Base-by-base conservation (phyloP, 1,284 basidiomycete genomes). In the Psilocybe mexicana region DNA sequence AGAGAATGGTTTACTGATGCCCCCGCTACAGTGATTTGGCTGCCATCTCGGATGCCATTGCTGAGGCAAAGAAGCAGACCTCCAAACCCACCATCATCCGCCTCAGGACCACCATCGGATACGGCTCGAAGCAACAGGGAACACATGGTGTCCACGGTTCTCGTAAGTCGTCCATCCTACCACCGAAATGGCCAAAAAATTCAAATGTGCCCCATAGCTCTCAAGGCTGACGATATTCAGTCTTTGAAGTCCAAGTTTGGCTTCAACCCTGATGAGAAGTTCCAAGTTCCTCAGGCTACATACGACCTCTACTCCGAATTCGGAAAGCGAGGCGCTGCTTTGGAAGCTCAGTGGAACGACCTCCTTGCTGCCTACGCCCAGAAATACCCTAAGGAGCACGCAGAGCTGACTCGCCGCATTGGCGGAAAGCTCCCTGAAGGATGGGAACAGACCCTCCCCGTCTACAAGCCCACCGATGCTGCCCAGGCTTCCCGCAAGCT, bases 111-210 rank as follows among this genome's bases (percentile, higher is more conserved):
- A 96, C 91, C 61, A 98, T 98, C 65, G 95, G 95, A 55, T 98
- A 84, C 72, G 95, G 96, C 61, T 97, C 95, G 48, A 91, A 92
- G 79, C 85, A 87, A 70, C 90, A 94, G 77, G 95, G 95, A 65
- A 93, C 92, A 18, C 94, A 96, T 69, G 92, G 92, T 66, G 93
- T 97, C 63, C 95, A 98, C 76, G 96, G 96, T 67, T 70, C 91
- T 70, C 92, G 91, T 92, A 68, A 69, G 90, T 78, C 38, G 49
- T 33, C 48, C 26, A 11, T 12, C 23, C 43, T 14, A 26, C 5
- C 36, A 52, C 55, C 28, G 18, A 18, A 18, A 18, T 35, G 52
- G n/a, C 10, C 33, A 48, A 8, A 46, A 23, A 55, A 44, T 28
- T 54, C 50, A 54, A 46, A 61, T 43, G 48, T 55, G 11, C 48